phyloP scores from a whole-genome alignment of 164 flowering plant species.

The Kalanchoe fedtschenkoi region DNA sequence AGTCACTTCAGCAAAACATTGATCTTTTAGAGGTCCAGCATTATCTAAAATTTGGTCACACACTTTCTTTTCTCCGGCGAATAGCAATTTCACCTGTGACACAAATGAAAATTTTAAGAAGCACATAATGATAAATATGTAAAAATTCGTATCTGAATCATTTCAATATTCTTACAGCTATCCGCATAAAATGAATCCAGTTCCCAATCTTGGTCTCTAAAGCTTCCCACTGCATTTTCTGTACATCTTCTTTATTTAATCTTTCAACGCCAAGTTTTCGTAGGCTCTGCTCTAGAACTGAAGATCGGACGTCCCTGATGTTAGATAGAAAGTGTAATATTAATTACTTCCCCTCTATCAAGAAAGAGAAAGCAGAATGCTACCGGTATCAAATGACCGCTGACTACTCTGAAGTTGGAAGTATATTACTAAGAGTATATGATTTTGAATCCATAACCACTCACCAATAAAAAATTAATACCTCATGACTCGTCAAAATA shows the following conservation, averaged over 20 bases:
- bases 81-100: conserved; percentile 77
- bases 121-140: neutral
- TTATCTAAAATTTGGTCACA: conserved; percentile 89
- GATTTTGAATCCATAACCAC: neutral
- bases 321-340: neutral
- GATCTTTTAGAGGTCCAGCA: conserved; percentile 58
- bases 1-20: conserved; percentile 88
- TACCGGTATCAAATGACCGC: neutral
- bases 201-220: conserved; percentile 70
- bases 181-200: conserved; percentile 75
- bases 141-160: neutral
- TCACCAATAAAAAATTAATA: neutral
- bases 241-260: conserved; percentile 68
- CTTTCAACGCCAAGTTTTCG: conserved; percentile 56
- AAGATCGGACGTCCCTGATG: conserved; percentile 49
- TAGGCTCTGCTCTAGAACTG: conserved; percentile 57
- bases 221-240: conserved; percentile 78
- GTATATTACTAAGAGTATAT: neutral
- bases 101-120: conserved; percentile 14
- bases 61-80: conserved; percentile 75
- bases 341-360: neutral
- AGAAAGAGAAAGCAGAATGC: neutral
- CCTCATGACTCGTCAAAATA: neutral
- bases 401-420: neutral
- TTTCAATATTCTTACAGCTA: conserved; percentile 43